Conservation (phyloP, 208 protist genomes). For the Leptomonas seymouri region DNA sequence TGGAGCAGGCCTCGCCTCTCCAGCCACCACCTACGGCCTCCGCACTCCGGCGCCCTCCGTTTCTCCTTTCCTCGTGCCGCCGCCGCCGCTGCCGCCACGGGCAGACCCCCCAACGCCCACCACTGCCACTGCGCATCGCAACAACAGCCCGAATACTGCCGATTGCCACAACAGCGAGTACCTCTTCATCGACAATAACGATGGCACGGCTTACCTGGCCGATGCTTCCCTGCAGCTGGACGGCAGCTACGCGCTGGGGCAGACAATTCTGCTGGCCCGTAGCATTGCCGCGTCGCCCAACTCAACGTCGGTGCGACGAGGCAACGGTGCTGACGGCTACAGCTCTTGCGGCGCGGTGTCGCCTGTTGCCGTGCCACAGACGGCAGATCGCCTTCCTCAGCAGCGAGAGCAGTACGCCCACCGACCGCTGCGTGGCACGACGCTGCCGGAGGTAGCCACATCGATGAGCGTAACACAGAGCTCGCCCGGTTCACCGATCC, state of each 20-base stretch:
- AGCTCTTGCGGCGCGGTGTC: slow-evolving; percentile 5
- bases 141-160: neutral
- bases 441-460: slow-evolving; percentile 5
- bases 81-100: neutral
- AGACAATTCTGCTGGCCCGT: slow-evolving; percentile 58
- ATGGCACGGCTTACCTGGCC: slow-evolving; percentile 61
- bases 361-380: slow-evolving; percentile 24
- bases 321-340: neutral
- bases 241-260: slow-evolving; percentile 47
- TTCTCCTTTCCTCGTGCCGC: neutral
- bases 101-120: neutral
- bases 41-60: neutral
- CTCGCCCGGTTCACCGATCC: slow-evolving; percentile 10
- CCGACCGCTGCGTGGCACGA: slow-evolving; percentile 18
- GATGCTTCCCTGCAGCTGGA: slow-evolving; percentile 45
- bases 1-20: neutral
- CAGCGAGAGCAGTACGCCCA: slow-evolving; percentile 14
- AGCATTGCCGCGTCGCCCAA: slow-evolving; percentile 14
- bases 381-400: slow-evolving; percentile 4
- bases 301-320: neutral
- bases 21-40: slow-evolving; percentile 1
- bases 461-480: neutral
- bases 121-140: neutral
- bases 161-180: slow-evolving; percentile 34
- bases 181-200: slow-evolving; percentile 63